Evolutionary conservation across 1,284 basidiomycete species (phyloP).

Genomic region (Cutaneotrichosporon sp.): DNA sequence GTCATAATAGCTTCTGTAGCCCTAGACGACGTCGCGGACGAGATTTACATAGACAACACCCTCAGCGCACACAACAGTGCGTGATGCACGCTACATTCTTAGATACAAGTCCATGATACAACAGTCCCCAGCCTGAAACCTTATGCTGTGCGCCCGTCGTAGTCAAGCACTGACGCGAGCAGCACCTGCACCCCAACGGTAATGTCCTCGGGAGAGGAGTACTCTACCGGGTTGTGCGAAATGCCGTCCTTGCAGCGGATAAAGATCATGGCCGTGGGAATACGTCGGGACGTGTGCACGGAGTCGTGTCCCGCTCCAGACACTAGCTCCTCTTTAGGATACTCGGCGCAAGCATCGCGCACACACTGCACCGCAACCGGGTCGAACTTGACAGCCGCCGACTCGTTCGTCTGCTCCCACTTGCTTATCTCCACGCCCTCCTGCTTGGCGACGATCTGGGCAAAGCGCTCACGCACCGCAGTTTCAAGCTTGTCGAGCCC

Average conservation of each 20-base stretch:
- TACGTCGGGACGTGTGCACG: slow-evolving; percentile 3
- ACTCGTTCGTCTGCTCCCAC: not conserved
- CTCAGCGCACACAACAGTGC: too few relatives aligned
- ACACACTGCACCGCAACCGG: slow-evolving; percentile 5
- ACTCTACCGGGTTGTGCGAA: slow-evolving; percentile 29
- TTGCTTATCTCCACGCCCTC: slow-evolving; percentile 2
- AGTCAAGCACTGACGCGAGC: slow-evolving; percentile 17
- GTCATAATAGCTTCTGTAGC: too few relatives aligned
- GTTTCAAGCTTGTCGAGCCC: slow-evolving; percentile 16
- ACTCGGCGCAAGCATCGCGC: not conserved
- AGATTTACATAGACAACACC: too few relatives aligned
- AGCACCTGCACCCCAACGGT: slow-evolving; percentile 15
- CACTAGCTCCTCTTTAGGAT: slow-evolving; percentile 2
- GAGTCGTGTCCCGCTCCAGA: slow-evolving; percentile 27
- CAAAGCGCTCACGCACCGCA: slow-evolving; percentile 4
- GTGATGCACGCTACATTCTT: too few relatives aligned
- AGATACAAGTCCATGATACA: too few relatives aligned
- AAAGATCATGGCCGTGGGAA: slow-evolving; percentile 34
- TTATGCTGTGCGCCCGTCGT: slow-evolving; percentile 3
- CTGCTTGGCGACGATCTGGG: not conserved
- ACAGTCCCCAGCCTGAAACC: too few relatives aligned
- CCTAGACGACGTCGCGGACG: too few relatives aligned
- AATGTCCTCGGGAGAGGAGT: slow-evolving; percentile 22
- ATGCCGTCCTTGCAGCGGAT: slow-evolving; percentile 29
- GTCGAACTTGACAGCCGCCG: slow-evolving; percentile 10